These are phyloP conservation scores for Phialophora macrospora DNA, from an alignment of 2,329 filamentous ascomycete genomes.

Conservation along the genomic window DNA sequence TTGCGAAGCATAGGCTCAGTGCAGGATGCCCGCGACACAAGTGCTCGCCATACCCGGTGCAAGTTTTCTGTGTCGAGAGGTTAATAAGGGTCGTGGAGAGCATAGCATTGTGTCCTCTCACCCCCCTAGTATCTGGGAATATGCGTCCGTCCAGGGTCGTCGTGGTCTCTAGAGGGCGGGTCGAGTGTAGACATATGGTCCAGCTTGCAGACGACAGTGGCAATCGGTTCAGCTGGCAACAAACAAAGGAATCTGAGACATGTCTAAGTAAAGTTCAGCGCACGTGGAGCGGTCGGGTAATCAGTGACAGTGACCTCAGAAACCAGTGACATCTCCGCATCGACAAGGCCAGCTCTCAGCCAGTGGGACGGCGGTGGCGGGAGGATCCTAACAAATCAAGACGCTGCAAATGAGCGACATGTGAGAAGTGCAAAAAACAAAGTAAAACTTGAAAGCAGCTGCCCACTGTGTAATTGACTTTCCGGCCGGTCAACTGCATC, in stretches of 20 bases:
- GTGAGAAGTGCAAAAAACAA: background rate
- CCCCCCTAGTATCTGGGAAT: too few relatives aligned
- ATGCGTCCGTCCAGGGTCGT: background rate
- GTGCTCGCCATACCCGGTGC: background rate
- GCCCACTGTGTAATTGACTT: background rate
- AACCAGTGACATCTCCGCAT: background rate
- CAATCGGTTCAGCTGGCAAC: constrained; percentile 6
- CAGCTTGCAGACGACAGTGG: background rate
- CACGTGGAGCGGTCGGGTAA: too few relatives aligned
- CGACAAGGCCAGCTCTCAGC: background rate
- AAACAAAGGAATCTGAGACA: constrained; percentile 22
- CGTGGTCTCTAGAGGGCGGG: background rate
- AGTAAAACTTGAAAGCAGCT: background rate
- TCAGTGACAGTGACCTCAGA: background rate
- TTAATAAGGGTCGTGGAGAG: background rate
- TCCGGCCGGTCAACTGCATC: background rate
- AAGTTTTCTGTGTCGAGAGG: background rate
- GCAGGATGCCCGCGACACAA: background rate
- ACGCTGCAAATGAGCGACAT: background rate
- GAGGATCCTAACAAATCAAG: background rate
- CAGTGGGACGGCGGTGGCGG: background rate
- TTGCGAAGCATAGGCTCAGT: background rate
- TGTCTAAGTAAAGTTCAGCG: constrained; percentile 8
- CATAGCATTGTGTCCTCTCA: background rate
- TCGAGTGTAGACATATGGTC: background rate